Conservation (phyloP, 2,329 filamentous ascomycete species). For the Penicillium sp. region DNA sequence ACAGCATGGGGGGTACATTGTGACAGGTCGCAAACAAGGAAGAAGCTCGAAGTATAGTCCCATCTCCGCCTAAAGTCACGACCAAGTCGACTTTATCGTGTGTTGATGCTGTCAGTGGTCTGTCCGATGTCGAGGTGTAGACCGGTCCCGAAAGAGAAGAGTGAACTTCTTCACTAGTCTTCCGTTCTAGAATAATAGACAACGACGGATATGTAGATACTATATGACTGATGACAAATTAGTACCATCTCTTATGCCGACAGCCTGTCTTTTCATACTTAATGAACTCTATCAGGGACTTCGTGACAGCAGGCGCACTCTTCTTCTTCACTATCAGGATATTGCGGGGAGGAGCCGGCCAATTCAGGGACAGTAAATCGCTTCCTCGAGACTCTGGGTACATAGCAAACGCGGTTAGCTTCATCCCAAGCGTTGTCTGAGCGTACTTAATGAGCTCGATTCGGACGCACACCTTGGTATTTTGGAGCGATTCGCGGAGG, state of each 20-base stretch:
- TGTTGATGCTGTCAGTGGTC: slow-evolving; percentile 46
- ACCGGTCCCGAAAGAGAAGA: slow-evolving; percentile 68
- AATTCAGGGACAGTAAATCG: slow-evolving; percentile 62
- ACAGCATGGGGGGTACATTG: slow-evolving; percentile 82
- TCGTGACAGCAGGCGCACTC: slow-evolving; percentile 52
- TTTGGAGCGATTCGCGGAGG: slow-evolving; percentile 55
- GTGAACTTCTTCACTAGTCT: slow-evolving; percentile 69
- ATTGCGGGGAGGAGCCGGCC: slow-evolving; percentile 65
- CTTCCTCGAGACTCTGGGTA: slow-evolving; percentile 51
- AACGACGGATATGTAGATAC: slow-evolving; percentile 73
- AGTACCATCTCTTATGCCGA: neutral
- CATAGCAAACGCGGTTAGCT: neutral
- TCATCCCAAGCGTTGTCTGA: neutral
- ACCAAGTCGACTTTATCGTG: slow-evolving; percentile 82
- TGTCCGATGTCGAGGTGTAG: slow-evolving; percentile 48
- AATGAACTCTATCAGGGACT: slow-evolving; percentile 56
- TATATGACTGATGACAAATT: slow-evolving; percentile 63
- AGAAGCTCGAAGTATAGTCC: slow-evolving; percentile 80
- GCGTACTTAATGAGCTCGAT: neutral
- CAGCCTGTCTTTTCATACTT: slow-evolving; percentile 30
- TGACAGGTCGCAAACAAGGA: slow-evolving; percentile 79
- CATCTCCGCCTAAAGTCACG: slow-evolving; percentile 87
- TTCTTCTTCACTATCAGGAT: slow-evolving; percentile 67
- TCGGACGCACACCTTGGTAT: slow-evolving; percentile 55
- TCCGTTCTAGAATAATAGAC: slow-evolving; percentile 76